Base-by-base conservation (phyloP, 2,329 filamentous ascomycete species). In the Allantophomopsis cytisporea region DNA sequence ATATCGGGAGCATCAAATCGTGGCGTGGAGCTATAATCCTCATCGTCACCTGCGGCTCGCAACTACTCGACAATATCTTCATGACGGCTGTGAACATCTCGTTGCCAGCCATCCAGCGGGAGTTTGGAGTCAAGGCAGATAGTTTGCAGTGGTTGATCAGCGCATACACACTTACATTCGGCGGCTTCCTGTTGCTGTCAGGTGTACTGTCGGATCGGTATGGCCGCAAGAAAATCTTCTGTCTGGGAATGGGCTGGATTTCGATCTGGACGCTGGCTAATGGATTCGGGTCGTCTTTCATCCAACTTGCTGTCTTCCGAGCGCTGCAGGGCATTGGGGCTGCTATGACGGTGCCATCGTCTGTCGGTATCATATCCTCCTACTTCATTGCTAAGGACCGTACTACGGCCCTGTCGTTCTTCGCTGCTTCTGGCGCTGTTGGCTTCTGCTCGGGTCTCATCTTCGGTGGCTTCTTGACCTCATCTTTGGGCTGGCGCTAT, bases 271-370 rank as follows among this genome's bases (percentile, higher is more conserved):
- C 58, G 0, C 32, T 60, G 16, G 55, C 52, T 5, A 57, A 57
- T 35, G 57, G 59, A 10, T 60, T 66, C 32, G 57, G 62, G 1
- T 53, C 55, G 7, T 62, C 60, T 0, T 67, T 66, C 20, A 59
- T 62, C 23, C 60, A 61, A 37, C 48, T 64, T 1, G 57, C 61
- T 2, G 53, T 57, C 4, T 62, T 63, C 39, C 60, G 65, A n/a
- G 65, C 63, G 0, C 50, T 68, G 0, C 63, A 67, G 35, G 65
- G 65, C 2, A 55, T 66, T 8, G 63, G 63, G 1, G 54, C 64
- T 1, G 63, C 65, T 5, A 58, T 68, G 58, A 65, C 63, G 2
- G 54, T 68, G 0, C 64, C 65, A 1, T 63, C 64, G 0, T 61
- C 62, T 1, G 64, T 68, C 0, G 59, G 63, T 2, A 60, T 69